Percentiles rank a stretch among this genome's conserved stretches.
Evolutionary conservation across 768 basidiomycete species (phyloP).

Genomic region (Hygrophorus russula): DNA sequence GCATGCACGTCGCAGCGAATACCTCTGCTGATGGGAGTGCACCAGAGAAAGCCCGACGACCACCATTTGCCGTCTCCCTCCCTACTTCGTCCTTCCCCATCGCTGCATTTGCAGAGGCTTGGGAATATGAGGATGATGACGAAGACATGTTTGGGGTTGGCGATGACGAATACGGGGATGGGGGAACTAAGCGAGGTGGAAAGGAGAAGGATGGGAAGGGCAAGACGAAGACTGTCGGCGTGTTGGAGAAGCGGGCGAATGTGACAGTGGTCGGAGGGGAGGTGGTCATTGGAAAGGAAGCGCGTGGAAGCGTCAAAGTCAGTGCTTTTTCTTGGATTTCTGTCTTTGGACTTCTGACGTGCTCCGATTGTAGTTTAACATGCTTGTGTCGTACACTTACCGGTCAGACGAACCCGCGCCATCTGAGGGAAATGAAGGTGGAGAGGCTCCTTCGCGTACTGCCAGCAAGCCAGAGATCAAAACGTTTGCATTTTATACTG

Average conservation of each 20-base stretch:
- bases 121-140: constrained; percentile 94
- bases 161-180: constrained; percentile 48
- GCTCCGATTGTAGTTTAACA: constrained; percentile 58
- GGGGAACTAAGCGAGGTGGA: constrained; percentile 22
- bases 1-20: constrained; percentile 41
- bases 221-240: constrained; percentile 53
- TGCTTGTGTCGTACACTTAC: constrained; percentile 92
- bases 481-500: constrained; percentile 84
- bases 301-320: constrained; percentile 70
- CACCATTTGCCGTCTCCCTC: constrained; percentile 71
- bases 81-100: constrained; percentile 73
- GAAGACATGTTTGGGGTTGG: constrained; percentile 69
- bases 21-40: constrained; percentile 24
- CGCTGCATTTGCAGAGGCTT: constrained; percentile 88
- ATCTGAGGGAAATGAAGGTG: constrained; percentile 44
- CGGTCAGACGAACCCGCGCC: constrained; percentile 76
- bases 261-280: constrained; percentile 84
- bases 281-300: constrained; percentile 74
- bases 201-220: constrained; percentile 36
- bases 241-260: constrained; percentile 86
- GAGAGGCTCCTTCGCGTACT: constrained; percentile 25
- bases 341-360: not conserved
- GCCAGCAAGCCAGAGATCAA: constrained; percentile 59
- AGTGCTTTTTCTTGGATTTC: constrained; percentile 13
- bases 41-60: constrained; percentile 48